Evolutionary conservation across 208 protist species (phyloP), one percentile per base, ranked within the genome.

Genomic region (Trypanosoma conorhini): DNA sequence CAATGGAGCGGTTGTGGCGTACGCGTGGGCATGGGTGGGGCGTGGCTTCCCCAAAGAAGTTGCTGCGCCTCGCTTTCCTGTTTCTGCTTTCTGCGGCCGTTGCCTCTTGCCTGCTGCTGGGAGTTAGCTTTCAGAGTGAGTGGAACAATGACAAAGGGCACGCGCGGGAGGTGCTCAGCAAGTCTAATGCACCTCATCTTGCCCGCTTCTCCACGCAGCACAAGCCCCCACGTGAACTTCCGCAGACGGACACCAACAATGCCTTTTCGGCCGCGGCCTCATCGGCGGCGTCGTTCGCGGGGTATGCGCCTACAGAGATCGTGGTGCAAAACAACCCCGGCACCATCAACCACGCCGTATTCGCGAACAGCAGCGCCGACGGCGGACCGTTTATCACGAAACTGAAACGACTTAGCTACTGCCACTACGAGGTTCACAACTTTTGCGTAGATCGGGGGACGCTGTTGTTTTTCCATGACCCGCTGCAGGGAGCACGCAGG

Each of bases 401-500:
- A 40, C 7, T 74, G 26, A 68, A 74, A 33, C 0, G 22, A 31
- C 30, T 60, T 42, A 69, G 76, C 28, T 70, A 81, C 35, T 69
- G 71, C 58, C 76, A 69, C 35, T 81, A 69, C 46, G 58, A 65
- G 24, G 42, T 78, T 46, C 58, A 56, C 21, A 81, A 81, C 42
- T 81, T 81, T 31, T 81, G 76, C 67, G 65, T 81, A 3, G 44
- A 63, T 30, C 50, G 64, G 0, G 76, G 76, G n/a, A 70, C 52
- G 13, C 26, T 81, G 48, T 54, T 66, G 8, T 67, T 81, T 62
- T 46, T 46, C 15, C 68, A 81, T 58, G 33, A 76, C 22, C 19
- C 10, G 13, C 21, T 62, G 2, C 24, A 31, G 13, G 24, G 31
- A 38, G 5, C 44, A 42, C 9, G 19, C 15, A 55, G 42, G 22